Percentiles rank a stretch among this genome's conserved stretches.
phyloP scores from a whole-genome alignment of 2,329 filamentous ascomycete genomes.

The Fusarium nygamai region DNA sequence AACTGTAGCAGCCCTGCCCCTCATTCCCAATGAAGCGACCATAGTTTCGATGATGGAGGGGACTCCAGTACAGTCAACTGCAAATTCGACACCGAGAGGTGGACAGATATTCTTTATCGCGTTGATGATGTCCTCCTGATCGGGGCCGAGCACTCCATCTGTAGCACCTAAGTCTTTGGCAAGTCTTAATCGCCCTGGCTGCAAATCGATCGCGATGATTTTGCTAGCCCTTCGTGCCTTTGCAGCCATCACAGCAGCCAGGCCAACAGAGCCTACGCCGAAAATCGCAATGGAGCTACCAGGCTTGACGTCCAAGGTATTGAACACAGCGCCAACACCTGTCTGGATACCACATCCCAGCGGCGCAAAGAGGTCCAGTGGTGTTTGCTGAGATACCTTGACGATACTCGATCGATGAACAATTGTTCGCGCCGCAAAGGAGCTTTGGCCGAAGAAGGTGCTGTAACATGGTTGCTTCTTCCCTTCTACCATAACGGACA shows the following conservation, averaged over 20 bases:
- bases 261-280: constrained; percentile 16
- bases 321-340: constrained; percentile 17
- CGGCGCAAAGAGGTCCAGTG: constrained; percentile 12
- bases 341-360: constrained; percentile 31
- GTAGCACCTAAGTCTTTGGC: constrained; percentile 23
- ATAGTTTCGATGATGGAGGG: constrained; percentile 17
- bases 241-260: constrained; percentile 27
- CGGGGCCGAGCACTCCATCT: not conserved
- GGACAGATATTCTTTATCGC: not conserved
- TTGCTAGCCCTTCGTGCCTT: not conserved
- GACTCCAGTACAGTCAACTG: constrained; percentile 30
- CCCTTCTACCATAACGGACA: not conserved
- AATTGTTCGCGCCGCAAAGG: constrained; percentile 10
- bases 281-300: constrained; percentile 18
- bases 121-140: not conserved
- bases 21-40: constrained; percentile 6
- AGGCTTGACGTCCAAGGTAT: constrained; percentile 8
- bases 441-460: constrained; percentile 32
- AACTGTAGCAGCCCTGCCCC: constrained; percentile 12
- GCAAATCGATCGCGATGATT: constrained; percentile 21
- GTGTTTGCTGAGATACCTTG: not conserved
- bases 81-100: constrained; percentile 16
- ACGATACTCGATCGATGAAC: constrained; percentile 17
- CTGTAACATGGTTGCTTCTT: not conserved
- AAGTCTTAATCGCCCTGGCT: not conserved